Percentiles rank a stretch among this genome's conserved stretches.
Conservation (phyloP, 106 monocot genomes). For the Posidonia australis region DNA sequence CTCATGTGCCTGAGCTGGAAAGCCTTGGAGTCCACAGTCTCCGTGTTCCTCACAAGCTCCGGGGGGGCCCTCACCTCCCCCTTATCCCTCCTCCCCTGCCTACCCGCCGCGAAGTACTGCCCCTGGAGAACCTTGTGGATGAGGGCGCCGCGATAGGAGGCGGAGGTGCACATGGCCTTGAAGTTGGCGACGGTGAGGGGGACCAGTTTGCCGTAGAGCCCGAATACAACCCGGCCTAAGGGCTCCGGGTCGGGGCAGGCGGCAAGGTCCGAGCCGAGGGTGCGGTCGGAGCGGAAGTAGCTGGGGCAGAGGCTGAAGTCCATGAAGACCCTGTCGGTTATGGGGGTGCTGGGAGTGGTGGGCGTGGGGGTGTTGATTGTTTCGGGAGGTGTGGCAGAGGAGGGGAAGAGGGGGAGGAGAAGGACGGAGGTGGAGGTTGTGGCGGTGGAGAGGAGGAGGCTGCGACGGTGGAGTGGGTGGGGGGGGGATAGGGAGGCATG, state of each 20-base stretch:
- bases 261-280: slow-evolving; percentile 38
- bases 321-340: slow-evolving; percentile 84
- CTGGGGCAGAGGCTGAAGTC: slow-evolving; percentile 84
- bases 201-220: slow-evolving; percentile 68
- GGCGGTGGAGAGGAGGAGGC: slow-evolving; percentile 4
- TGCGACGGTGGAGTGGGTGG: slow-evolving; percentile 9
- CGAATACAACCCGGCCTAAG: slow-evolving; percentile 77
- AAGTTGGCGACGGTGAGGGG: slow-evolving; percentile 80
- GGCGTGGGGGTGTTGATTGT: neutral
- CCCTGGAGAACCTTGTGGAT: slow-evolving; percentile 76
- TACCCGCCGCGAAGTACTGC: slow-evolving; percentile 70
- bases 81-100: slow-evolving; percentile 64
- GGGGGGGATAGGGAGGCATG: neutral
- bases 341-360: slow-evolving; percentile 11
- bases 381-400: neutral
- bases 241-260: slow-evolving; percentile 62
- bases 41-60: slow-evolving; percentile 44
- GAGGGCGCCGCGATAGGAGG: slow-evolving; percentile 58
- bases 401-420: slow-evolving; percentile 4
- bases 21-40: slow-evolving; percentile 55
- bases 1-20: slow-evolving; percentile 57
- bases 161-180: slow-evolving; percentile 56
- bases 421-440: slow-evolving; percentile 4
- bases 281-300: slow-evolving; percentile 69
- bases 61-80: slow-evolving; percentile 54